A percentile compares a stretch with the other conserved stretches of the same genome.
phyloP scores from a whole-genome alignment of 176 grass and related monocot genomes.

The Alopecurus myosuroides region DNA sequence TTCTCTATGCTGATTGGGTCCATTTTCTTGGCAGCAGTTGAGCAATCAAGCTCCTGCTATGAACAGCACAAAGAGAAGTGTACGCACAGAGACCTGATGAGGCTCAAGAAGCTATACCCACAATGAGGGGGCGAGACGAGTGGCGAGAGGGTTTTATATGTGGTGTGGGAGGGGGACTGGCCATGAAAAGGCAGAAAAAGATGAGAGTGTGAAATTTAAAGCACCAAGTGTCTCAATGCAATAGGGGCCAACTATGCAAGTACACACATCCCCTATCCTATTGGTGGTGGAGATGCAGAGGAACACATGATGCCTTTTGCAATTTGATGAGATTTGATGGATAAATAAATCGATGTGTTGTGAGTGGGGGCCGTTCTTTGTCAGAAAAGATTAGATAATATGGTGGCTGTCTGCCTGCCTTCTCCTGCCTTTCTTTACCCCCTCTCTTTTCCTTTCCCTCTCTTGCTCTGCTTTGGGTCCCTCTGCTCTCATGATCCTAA shows the following conservation, averaged over 20 bases:
- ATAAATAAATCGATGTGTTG: conserved; percentile 6
- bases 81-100: conserved; percentile 22
- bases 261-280: conserved; percentile 15
- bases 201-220: not conserved
- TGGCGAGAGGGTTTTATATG: conserved; percentile 41
- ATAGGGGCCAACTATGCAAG: not conserved
- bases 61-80: conserved; percentile 16
- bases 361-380: conserved; percentile 38
- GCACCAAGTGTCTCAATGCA: not conserved
- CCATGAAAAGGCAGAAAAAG: conserved; percentile 14
- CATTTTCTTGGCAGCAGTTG: conserved; percentile 35
- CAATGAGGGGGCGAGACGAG: conserved; percentile 12
- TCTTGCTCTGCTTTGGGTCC: conserved; percentile 1
- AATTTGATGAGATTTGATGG: conserved; percentile 30
- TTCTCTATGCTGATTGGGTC: conserved; percentile 62
- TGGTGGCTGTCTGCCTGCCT: not conserved
- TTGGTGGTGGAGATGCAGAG: conserved; percentile 31
- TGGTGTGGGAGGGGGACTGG: conserved; percentile 11
- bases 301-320: conserved; percentile 32
- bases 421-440: conserved; percentile 12
- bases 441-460: conserved; percentile 4
- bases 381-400: conserved; percentile 34
- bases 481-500: conserved; percentile 2
- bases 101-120: conserved; percentile 21
- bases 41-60: conserved; percentile 18